A percentile compares a stretch with the other conserved stretches of the same genome.
phyloP scores from a whole-genome alignment of 2,329 filamentous ascomycete genomes.

The Xylariaceae sp. region DNA sequence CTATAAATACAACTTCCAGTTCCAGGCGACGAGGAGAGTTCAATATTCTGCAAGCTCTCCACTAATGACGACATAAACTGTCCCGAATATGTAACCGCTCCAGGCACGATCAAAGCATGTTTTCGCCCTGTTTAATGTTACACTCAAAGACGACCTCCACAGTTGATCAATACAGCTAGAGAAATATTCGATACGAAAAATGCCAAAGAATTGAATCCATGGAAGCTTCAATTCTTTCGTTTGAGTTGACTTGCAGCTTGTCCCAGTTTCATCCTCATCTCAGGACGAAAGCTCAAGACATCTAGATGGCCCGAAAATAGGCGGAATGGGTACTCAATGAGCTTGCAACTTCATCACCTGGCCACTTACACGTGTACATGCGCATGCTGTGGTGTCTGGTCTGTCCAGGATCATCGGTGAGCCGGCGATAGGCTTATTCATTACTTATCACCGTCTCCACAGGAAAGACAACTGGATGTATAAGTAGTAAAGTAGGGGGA shows the following conservation, averaged over 20 bases:
- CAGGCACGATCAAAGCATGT: too few relatives aligned
- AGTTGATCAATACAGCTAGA: too few relatives aligned
- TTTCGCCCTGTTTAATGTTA: too few relatives aligned
- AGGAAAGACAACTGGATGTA: not conserved
- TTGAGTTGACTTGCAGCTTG: not conserved
- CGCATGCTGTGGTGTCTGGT: not conserved
- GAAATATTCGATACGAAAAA: too few relatives aligned
- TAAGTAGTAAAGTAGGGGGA: not conserved
- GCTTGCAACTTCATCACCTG: not conserved
- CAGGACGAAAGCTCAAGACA: not conserved
- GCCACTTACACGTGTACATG: not conserved
- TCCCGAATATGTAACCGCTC: too few relatives aligned
- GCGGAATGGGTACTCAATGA: not conserved
- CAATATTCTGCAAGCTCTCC: too few relatives aligned
- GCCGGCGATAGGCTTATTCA: not conserved
- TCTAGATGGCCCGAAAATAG: not conserved
- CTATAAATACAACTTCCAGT: too few relatives aligned
- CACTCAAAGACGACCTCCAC: too few relatives aligned
- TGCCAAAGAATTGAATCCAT: too few relatives aligned
- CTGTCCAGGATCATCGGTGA: not conserved
- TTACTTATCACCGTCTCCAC: not conserved
- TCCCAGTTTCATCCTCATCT: not conserved
- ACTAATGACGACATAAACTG: too few relatives aligned
- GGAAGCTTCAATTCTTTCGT: too few relatives aligned
- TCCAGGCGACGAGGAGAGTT: too few relatives aligned